Base-by-base conservation (phyloP, 2,329 filamentous ascomycete genomes). In the Decorospora gaudefroyi region DNA sequence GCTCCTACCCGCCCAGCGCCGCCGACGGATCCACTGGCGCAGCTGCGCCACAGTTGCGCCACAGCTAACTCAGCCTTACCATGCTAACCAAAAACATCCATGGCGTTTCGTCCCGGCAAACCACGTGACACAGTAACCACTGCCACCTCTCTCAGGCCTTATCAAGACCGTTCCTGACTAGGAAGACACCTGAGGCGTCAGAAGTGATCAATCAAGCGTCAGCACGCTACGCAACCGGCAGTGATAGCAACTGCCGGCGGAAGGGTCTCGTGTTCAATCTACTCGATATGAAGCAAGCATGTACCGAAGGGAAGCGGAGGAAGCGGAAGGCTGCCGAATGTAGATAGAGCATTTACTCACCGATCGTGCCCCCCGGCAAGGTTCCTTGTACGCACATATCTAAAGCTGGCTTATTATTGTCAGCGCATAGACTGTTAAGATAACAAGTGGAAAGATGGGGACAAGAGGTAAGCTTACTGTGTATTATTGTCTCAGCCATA, bases 301-400 rank as follows among this genome's bases (percentile, higher is more conserved):
- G 35, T 34, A 42, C 52, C 52, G 56, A 47, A 53, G 53, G 51
- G 51, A 55, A 39, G 47, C 52, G 55, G 52, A 56, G 47, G 30
- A 33, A 28, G 43, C 56, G 56, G 49, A 51, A 44, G 22, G 29
- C 23, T 42, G 36, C 51, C 51, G 19, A 38, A 53, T 50, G 10
- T 18, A 33, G 44, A 18, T 19, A 32, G 11, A 32, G 8, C 29
- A 9, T 12, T 32, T 2, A 7, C n/a, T 12, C 29, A 19, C 3
- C 2, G 11, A 2, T n/a, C 29, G 17, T 12, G 7, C 16, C 16
- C 13, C 16, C 3, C 21, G 17, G 21, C 6, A n/a, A 13, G 29
- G 11, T n/a, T 15, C 4, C 11, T n/a, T 16, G 8, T 26, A 12
- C 17, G 29, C 33, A 23, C 17, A 36, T 6, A 36, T 36, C 21